Evolutionary conservation across 257 asterid species (phyloP), one percentile per base, ranked within the genome.

Genomic region (Solanum arcanum): DNA sequence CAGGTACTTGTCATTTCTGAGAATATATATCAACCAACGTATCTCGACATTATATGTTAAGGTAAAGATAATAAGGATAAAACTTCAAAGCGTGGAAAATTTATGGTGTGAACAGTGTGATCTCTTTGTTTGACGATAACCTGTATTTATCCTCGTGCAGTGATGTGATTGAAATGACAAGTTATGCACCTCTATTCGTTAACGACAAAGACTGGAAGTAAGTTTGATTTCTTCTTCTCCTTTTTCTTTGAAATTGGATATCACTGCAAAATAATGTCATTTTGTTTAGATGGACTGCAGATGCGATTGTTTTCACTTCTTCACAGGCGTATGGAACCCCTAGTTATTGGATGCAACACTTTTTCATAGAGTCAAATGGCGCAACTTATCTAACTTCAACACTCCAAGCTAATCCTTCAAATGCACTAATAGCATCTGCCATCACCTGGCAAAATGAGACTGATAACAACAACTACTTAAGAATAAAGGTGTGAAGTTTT

Each of bases 291-390:
- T 95, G 98, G 98, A 92, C 46, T 59, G 95, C 99, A 27, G 98
- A 94, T 92, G 98, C 98, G 69, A 95, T 97, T 86, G 98, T 95
- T 73, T 97, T 94, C 77, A 92, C 95, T 91, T 94, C 98, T 60
- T 92, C 97, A 9, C 92, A 87, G 69, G 49, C 56, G 6, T 97
- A 94, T 84, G 99, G 99, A 83, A 97, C 98, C 78, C 99, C 99
- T 41, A 97, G 98, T 87, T 97, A 97, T 86, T 97, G 99, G 98
- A 97, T 97, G 99, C 99, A 96, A 72, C 98, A 94, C 73, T 93
- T 95, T 42, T 96, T 97, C 91, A 89, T 86, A 70, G 98, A 97
- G 88, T 97, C 99, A 5, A 97, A 95, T 14, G 98, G 99, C 1
- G 99, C 99, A 41, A 90, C 93, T 35, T 98, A 95, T 86, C 94